Conservation (phyloP, 2,329 filamentous ascomycete genomes). For the Dichotomopilus funicola region DNA sequence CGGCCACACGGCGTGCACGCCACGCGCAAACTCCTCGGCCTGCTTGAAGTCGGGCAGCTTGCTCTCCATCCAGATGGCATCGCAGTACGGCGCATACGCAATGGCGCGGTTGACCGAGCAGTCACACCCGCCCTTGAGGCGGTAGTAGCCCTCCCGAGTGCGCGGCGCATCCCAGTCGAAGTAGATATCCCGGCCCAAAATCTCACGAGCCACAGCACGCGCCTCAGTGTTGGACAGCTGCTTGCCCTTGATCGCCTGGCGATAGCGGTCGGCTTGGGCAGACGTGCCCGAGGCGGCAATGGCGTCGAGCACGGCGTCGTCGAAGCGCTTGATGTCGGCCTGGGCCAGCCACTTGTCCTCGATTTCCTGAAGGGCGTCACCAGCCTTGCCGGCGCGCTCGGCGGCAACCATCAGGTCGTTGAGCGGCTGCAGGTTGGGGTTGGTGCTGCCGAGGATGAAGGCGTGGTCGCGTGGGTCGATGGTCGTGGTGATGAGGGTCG, state of each 20-base stretch:
- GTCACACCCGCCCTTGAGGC: slow-evolving; percentile 83
- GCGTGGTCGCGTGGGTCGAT: slow-evolving; percentile 93
- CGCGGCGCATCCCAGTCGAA: slow-evolving; percentile 95
- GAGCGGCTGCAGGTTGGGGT: slow-evolving; percentile 74
- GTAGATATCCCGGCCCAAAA: slow-evolving; percentile 75
- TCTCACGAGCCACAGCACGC: slow-evolving; percentile 66
- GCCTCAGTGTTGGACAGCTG: slow-evolving; percentile 64
- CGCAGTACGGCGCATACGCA: slow-evolving; percentile 87
- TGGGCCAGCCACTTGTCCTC: slow-evolving; percentile 81
- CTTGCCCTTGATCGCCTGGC: slow-evolving; percentile 67
- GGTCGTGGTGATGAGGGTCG: slow-evolving; percentile 91
- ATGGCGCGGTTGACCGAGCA: slow-evolving; percentile 86
- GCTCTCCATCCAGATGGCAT: slow-evolving; percentile 99
- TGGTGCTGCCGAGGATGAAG: slow-evolving; percentile 87
- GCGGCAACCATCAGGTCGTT: slow-evolving; percentile 87
- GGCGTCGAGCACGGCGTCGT: slow-evolving; percentile 77
- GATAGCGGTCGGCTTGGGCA: slow-evolving; percentile 66
- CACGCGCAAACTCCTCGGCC: slow-evolving; percentile 86
- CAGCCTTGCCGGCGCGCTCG: slow-evolving; percentile 73
- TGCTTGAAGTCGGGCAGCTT: slow-evolving; percentile 89
- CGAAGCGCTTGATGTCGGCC: slow-evolving; percentile 79
- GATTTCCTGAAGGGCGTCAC: slow-evolving; percentile 76
- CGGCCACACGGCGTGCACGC: slow-evolving; percentile 90
- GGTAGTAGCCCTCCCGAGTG: slow-evolving; percentile 92
- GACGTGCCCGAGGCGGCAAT: slow-evolving; percentile 66